Evolutionary conservation across 1,139 yeast genomes (phyloP).

Genomic region (Diutina sp.): DNA sequence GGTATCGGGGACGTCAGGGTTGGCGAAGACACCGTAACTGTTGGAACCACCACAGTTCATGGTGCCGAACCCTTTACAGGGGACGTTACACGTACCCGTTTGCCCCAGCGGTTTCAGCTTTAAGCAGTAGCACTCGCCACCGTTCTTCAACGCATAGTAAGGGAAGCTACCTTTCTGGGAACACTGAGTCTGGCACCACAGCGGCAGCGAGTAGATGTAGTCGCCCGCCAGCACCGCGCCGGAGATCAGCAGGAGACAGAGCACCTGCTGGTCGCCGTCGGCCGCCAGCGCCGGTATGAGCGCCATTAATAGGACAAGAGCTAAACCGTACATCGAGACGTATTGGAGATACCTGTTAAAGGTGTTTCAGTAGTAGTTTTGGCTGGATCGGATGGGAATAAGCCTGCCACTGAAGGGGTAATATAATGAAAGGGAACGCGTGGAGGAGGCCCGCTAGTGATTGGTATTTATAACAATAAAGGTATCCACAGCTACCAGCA

Average conservation of each 20-base stretch:
- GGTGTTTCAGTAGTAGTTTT: no score
- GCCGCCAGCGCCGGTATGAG: not conserved
- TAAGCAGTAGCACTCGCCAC: slow-evolving; percentile 1
- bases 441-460: not conserved
- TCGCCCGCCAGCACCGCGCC: not conserved
- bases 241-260: not conserved
- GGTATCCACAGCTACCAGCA: not conserved
- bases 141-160: not conserved
- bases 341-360: no score
- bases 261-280: not conserved
- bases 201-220: not conserved
- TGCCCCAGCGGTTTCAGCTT: not conserved
- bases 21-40: not conserved
- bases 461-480: no score
- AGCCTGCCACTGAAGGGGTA: no score
- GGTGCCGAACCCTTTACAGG: not conserved
- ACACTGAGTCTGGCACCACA: not conserved
- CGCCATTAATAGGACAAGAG: not conserved
- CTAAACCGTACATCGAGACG: not conserved
- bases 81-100: not conserved
- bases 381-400: no score
- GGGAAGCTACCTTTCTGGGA: not conserved
- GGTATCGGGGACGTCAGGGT: not conserved
- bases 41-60: not conserved
- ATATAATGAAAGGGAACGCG: not conserved